These are phyloP conservation scores for Phytopythium oedochilum DNA, from an alignment of 352 stramenopile genomes.

Conservation along the genomic window DNA sequence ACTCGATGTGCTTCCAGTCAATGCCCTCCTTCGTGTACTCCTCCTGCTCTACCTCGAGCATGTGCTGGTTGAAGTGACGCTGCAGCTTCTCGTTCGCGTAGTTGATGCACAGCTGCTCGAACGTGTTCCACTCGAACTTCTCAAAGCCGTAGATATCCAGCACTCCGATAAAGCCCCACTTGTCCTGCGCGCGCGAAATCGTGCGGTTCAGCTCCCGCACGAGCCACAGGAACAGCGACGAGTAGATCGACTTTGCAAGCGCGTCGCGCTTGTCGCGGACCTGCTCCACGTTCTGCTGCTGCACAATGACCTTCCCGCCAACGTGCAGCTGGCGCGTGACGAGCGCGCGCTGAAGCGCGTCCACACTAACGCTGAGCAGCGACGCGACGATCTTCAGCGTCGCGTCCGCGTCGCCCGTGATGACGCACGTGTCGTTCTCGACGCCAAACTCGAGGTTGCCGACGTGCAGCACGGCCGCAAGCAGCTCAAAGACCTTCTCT, in stretches of 20 bases:
- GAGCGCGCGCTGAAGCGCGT: slow-evolving; percentile 67
- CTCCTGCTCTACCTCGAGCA: slow-evolving; percentile 96
- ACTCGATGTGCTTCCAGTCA: slow-evolving; percentile 90
- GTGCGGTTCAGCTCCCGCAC: slow-evolving; percentile 89
- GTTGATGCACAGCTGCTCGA: slow-evolving; percentile 97
- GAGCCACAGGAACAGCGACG: slow-evolving; percentile 89
- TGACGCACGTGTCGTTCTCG: slow-evolving; percentile 78
- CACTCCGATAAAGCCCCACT: slow-evolving; percentile 93
- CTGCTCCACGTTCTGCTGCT: slow-evolving; percentile 86
- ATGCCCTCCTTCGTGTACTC: slow-evolving; percentile 97
- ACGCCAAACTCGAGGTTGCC: slow-evolving; percentile 85
- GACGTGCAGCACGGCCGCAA: slow-evolving; percentile 83
- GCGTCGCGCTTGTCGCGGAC: slow-evolving; percentile 86
- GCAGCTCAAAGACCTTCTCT: slow-evolving; percentile 82
- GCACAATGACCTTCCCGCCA: slow-evolving; percentile 86
- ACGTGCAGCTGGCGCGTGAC: slow-evolving; percentile 85
- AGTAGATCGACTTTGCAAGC: slow-evolving; percentile 92
- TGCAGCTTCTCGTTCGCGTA: slow-evolving; percentile 96
- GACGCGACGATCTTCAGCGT: slow-evolving; percentile 63
- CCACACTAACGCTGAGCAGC: slow-evolving; percentile 72
- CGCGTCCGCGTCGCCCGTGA: slow-evolving; percentile 35
- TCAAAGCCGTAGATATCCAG: slow-evolving; percentile 99
- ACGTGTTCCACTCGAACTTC: slow-evolving; percentile 94
- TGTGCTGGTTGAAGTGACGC: slow-evolving; percentile 93
- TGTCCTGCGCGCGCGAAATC: slow-evolving; percentile 76